phyloP scores from a whole-genome alignment of 2,329 filamentous ascomycete species.

The Talaromyces sp. region DNA sequence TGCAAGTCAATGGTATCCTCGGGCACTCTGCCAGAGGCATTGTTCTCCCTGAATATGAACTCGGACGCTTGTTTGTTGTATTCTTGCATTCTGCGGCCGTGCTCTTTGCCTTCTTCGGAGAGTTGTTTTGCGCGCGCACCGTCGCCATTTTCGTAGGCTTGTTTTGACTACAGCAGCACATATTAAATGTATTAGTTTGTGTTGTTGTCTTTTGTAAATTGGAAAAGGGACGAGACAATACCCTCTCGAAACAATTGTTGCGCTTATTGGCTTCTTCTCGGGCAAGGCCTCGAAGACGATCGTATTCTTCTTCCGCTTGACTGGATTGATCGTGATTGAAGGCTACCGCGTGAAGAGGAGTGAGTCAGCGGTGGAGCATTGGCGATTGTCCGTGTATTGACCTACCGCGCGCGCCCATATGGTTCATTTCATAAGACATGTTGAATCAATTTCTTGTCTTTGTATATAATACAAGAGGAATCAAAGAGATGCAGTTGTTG shows the following conservation, averaged over 20 bases:
- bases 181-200: too few species aligned
- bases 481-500: background rate
- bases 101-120: slow-evolving; percentile 76
- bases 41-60: slow-evolving; percentile 94
- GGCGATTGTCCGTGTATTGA: background rate
- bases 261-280: slow-evolving; percentile 75
- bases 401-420: slow-evolving; percentile 13
- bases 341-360: slow-evolving; percentile 40
- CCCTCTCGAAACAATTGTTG: slow-evolving; percentile 67
- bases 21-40: slow-evolving; percentile 67
- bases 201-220: too few species aligned
- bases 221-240: slow-evolving; percentile 34
- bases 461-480: background rate
- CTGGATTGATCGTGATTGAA: slow-evolving; percentile 67
- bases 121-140: slow-evolving; percentile 77
- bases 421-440: slow-evolving; percentile 15
- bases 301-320: slow-evolving; percentile 75
- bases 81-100: slow-evolving; percentile 76
- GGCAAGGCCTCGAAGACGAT: slow-evolving; percentile 78
- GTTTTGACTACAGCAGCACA: slow-evolving; percentile 58
- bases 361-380: too few species aligned
- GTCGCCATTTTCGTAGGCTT: slow-evolving; percentile 79
- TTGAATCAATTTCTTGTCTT: background rate
- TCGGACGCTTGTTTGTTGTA: slow-evolving; percentile 90
- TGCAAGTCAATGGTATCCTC: slow-evolving; percentile 89